phyloP scores from a whole-genome alignment of 768 basidiomycete species.

The Cystofilobasidium capitatum region DNA sequence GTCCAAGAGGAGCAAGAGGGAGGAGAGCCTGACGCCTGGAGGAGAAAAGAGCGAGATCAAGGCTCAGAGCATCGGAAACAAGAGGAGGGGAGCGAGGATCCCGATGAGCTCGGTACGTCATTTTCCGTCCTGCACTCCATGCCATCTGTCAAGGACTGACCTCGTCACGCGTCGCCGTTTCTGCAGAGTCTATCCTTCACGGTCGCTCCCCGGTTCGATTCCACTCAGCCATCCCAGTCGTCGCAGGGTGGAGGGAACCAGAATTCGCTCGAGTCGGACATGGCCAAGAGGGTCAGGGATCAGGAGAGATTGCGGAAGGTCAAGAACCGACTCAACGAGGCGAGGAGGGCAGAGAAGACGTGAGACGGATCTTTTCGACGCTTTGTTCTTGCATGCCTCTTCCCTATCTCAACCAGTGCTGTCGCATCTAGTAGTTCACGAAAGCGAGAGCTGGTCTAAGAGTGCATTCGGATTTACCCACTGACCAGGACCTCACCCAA shows the following conservation, averaged over 20 bases:
- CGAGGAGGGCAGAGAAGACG: slow-evolving; percentile 21
- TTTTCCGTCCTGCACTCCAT: too few species aligned
- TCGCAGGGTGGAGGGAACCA: background rate
- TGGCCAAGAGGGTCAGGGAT: slow-evolving; percentile 25
- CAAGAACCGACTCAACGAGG: slow-evolving; percentile 29
- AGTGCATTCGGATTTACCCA: background rate
- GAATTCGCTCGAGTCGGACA: background rate
- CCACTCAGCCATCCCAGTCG: background rate
- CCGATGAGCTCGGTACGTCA: slow-evolving; percentile 16
- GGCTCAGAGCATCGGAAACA: slow-evolving; percentile 21
- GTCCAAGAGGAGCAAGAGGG: slow-evolving; percentile 49
- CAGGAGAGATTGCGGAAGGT: slow-evolving; percentile 30
- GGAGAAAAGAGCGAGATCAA: slow-evolving; percentile 12
- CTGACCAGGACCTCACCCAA: slow-evolving; percentile 64
- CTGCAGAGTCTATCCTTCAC: slow-evolving; percentile 21
- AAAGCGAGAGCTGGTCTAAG: background rate
- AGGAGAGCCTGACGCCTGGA: slow-evolving; percentile 40
- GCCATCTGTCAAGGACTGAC: background rate
- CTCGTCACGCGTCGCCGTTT: background rate
- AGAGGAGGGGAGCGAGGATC: slow-evolving; percentile 22
- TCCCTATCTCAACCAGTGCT: too few species aligned
- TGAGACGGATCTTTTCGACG: background rate
- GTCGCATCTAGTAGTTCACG: too few species aligned
- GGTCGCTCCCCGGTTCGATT: slow-evolving; percentile 19
- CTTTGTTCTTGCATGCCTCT: background rate